Evolutionary conservation across 352 stramenopile genomes (phyloP).

Genomic region (Globisporangium alternatum): DNA sequence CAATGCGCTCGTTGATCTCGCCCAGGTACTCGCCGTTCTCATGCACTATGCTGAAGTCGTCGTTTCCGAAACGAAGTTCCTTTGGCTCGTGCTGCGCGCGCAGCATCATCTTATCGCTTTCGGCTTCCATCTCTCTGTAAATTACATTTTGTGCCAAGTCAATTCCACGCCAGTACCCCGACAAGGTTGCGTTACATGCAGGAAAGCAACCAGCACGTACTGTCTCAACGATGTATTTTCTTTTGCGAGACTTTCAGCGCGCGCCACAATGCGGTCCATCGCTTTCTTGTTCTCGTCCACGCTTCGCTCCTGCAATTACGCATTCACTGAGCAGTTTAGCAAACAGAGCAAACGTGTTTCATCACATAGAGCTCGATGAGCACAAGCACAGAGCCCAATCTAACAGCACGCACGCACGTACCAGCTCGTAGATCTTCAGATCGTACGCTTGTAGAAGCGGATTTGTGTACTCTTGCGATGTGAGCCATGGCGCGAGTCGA

Average conservation of each 20-base stretch:
- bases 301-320: constrained; percentile 30
- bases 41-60: constrained; percentile 38
- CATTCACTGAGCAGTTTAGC: neutral
- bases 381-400: neutral
- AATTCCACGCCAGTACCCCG: neutral
- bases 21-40: constrained; percentile 53
- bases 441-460: constrained; percentile 77
- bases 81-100: constrained; percentile 43
- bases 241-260: constrained; percentile 50
- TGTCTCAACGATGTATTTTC: constrained; percentile 70
- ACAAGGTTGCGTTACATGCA: neutral
- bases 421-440: constrained; percentile 71
- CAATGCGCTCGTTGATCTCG: constrained; percentile 77
- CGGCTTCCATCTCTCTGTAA: constrained; percentile 54
- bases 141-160: neutral
- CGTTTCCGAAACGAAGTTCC: constrained; percentile 25
- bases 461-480: constrained; percentile 66
- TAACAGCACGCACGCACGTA: constrained; percentile 21
- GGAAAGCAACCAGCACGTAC: constrained; percentile 23
- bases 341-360: too few species aligned
- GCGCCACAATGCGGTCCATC: constrained; percentile 44
- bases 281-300: constrained; percentile 59
- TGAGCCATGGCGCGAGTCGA: constrained; percentile 56
- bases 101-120: constrained; percentile 54
- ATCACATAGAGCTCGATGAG: neutral